These are phyloP conservation scores for Paralagenidium karlingii DNA, from an alignment of 352 stramenopile species.

Conservation along the genomic window DNA sequence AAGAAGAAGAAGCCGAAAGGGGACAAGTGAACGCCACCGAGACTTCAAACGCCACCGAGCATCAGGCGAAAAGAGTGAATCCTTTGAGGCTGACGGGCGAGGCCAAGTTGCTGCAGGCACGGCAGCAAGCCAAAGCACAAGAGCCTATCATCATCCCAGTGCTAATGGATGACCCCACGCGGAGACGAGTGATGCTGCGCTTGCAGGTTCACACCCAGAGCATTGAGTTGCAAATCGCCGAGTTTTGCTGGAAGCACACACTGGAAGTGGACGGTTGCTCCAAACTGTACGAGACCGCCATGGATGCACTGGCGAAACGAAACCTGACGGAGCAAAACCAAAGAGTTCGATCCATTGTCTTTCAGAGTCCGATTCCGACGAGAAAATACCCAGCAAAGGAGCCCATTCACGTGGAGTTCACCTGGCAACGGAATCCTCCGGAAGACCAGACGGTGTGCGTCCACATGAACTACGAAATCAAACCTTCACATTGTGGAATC, in stretches of 20 bases:
- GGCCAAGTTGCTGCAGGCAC: constrained; percentile 6
- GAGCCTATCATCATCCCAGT: constrained; percentile 1
- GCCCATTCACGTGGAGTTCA: constrained; percentile 28
- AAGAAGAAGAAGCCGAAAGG: too few relatives aligned
- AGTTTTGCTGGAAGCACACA: constrained; percentile 18
- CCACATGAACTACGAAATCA: constrained; percentile 10
- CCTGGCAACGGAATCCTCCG: constrained; percentile 3
- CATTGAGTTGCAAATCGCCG: constrained; percentile 19
- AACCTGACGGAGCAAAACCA: too few relatives aligned
- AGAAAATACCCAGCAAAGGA: constrained; percentile 20
- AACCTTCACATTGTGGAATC: constrained; percentile 2
- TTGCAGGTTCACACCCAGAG: too few relatives aligned
- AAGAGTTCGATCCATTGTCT: too few relatives aligned
- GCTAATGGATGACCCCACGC: constrained; percentile 1
- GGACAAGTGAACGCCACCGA: too few relatives aligned
- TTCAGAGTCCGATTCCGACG: constrained; percentile 10
- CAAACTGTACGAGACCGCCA: constrained; percentile 10
- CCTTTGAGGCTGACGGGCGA: constrained; percentile 12
- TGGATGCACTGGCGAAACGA: constrained; percentile 2
- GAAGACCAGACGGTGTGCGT: constrained; percentile 33
- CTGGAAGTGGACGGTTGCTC: constrained; percentile 14
- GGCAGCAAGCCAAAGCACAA: background rate
- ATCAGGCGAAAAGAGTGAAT: background rate
- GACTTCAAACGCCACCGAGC: background rate
- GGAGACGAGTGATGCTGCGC: too few relatives aligned